Evolutionary conservation across 2,329 filamentous ascomycete species (phyloP), one percentile per base, ranked within the genome.

Genomic region (Aspergillus hiratsukae): DNA sequence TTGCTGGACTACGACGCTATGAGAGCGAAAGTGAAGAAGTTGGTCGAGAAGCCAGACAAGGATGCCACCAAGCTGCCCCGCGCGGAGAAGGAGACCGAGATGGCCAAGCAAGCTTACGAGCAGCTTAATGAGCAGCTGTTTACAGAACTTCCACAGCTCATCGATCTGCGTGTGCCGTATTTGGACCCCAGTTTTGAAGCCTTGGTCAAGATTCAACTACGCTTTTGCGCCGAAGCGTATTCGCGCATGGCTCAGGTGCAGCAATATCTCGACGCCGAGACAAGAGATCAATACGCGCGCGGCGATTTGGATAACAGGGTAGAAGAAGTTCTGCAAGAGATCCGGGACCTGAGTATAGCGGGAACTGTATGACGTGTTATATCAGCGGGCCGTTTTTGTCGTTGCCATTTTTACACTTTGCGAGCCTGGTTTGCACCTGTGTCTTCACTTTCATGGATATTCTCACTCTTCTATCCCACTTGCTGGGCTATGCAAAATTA

Each of bases 181-280:
- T 85, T 99, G 56, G 94, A 99, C 69, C 95, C 95, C 0, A 93
- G 87, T 60, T 99, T 99, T 71, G 94, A 99, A 77, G 94, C 95
- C 0, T 85, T 99, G 52, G 94, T 99, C 73, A 99, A 99, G 81
- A 99, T 99, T 64, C 94, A 99, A 78, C 76, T 99, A 68, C 84
- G 94, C 40, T 99, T 99, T 80, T 99, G 95, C 69, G 94, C 95
- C 7, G 94, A 99, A 78, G 94, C 94, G 1, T 99, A 99, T 76
- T 92, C 87, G 60, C 83, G 94, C 49, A 99, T 99, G 94, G 94
- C 95, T 27, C 95, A 99, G 79, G 95, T 99, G 56, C 94, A 99
- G 78, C 94, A 99, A 78, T 97, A 97, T 73, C 82, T 99, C 31
- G 94, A 97, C 72, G 89, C 93, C 29, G 91, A 96, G 70, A 97